phyloP scores from a whole-genome alignment of 805 yeast genomes.

The Clavispora asparagi region DNA sequence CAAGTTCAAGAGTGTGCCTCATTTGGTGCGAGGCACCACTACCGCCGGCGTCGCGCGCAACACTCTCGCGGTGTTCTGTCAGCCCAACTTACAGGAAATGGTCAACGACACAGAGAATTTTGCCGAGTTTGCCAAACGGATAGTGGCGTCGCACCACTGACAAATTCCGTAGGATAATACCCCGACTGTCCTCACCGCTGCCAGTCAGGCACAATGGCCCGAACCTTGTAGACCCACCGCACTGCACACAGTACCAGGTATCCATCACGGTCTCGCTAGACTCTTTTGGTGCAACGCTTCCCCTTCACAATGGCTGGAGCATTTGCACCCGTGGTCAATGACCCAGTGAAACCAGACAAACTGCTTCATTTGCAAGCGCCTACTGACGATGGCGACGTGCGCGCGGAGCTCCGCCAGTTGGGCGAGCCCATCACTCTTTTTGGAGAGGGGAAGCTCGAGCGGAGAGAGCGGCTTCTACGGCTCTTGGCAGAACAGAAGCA shows the following conservation, averaged over 20 bases:
- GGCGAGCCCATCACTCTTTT: slow-evolving; percentile 53
- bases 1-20: slow-evolving; percentile 54
- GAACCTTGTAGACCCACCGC: not conserved
- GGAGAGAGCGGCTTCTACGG: slow-evolving; percentile 56
- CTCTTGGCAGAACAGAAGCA: slow-evolving; percentile 32
- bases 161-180: no score
- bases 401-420: slow-evolving; percentile 39
- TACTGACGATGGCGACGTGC: slow-evolving; percentile 62
- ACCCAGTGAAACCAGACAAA: slow-evolving; percentile 1
- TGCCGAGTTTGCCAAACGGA: slow-evolving; percentile 43
- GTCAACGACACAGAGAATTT: slow-evolving; percentile 44
- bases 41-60: slow-evolving; percentile 39
- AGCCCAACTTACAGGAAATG: slow-evolving; percentile 48
- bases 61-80: slow-evolving; percentile 59
- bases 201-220: no score
- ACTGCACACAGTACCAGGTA: not conserved
- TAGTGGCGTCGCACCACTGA: slow-evolving; percentile 20
- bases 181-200: no score
- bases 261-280: not conserved
- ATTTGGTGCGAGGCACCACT: slow-evolving; percentile 44
- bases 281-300: not conserved
- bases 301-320: slow-evolving; percentile 3
- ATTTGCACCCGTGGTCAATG: slow-evolving; percentile 14
- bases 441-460: slow-evolving; percentile 56
- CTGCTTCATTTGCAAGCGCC: slow-evolving; percentile 36